Evolutionary conservation across 306 rosid species (phyloP).

Genomic region (Astragalus membranaceus): DNA sequence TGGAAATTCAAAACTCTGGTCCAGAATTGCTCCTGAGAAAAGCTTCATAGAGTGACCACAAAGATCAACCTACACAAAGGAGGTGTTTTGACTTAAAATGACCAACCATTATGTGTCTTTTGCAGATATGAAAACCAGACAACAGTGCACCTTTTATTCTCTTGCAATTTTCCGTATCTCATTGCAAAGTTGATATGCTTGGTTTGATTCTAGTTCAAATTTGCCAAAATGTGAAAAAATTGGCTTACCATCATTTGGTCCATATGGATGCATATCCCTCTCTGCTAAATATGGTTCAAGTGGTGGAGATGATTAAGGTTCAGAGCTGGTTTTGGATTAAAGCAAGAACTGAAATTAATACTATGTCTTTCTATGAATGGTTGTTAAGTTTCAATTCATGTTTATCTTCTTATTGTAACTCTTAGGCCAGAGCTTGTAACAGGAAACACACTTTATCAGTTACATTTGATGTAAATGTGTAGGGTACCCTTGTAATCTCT

Average conservation of each 20-base stretch:
- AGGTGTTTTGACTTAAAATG: not conserved
- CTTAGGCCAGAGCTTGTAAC: not conserved
- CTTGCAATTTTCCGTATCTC: not conserved
- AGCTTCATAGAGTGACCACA: not conserved
- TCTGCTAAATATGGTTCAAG: not conserved
- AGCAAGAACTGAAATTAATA: not conserved
- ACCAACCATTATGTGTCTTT: not conserved
- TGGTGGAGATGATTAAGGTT: not conserved
- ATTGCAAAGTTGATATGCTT: not conserved
- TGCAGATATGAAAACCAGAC: not conserved
- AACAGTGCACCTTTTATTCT: not conserved
- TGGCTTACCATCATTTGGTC: too few species aligned
- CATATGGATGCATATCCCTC: not conserved
- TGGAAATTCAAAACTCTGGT: slow-evolving; percentile 51
- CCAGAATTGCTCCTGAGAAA: slow-evolving; percentile 64
- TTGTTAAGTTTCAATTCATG: not conserved
- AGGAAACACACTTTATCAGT: not conserved
- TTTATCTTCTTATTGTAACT: not conserved
- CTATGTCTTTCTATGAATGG: not conserved
- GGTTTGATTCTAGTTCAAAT: not conserved
- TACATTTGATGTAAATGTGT: not conserved
- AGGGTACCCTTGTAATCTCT: too few species aligned
- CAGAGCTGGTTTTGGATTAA: not conserved
- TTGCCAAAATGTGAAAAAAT: not conserved
- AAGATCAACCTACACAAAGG: not conserved